Evolutionary conservation across 768 basidiomycete species (phyloP).

Genomic region (Naganishia kalamii): DNA sequence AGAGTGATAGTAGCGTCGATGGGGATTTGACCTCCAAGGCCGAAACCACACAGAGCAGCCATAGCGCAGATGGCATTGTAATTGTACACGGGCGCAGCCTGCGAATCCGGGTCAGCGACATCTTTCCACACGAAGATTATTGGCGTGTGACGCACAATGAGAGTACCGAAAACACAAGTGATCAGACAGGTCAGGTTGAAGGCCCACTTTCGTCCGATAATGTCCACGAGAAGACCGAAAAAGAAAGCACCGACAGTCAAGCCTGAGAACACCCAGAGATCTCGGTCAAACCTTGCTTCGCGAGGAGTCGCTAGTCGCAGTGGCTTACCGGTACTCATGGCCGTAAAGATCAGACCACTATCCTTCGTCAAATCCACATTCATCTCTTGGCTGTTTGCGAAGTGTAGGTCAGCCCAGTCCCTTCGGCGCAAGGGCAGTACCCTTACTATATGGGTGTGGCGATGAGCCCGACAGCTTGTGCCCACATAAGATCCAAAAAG

Average conservation of each 20-base stretch:
- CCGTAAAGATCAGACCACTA: constrained; percentile 41
- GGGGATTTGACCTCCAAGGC: constrained; percentile 48
- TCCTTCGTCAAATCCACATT: constrained; percentile 1
- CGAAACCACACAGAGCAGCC: constrained; percentile 29
- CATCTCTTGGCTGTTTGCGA: constrained; percentile 17
- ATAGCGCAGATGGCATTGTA: constrained; percentile 46
- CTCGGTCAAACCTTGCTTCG: constrained; percentile 27
- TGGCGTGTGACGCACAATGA: neutral
- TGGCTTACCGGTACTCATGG: constrained; percentile 37
- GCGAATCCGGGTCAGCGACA: neutral
- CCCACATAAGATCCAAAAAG: constrained; percentile 45
- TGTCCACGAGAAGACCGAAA: constrained; percentile 23
- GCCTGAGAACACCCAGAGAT: neutral
- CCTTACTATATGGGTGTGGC: constrained; percentile 35
- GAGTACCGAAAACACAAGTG: constrained; percentile 42
- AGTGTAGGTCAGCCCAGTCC: too few species aligned
- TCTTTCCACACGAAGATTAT: neutral
- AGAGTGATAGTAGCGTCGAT: constrained; percentile 46
- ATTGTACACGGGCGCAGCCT: constrained; percentile 46
- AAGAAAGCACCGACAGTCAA: constrained; percentile 25
- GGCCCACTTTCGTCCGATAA: constrained; percentile 47
- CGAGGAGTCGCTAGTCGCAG: constrained; percentile 17
- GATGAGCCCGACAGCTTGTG: constrained; percentile 43
- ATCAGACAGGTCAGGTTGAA: constrained; percentile 49
- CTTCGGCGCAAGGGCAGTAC: constrained; percentile 18